Base-by-base conservation (phyloP, 768 basidiomycete species). In the Boletus tomentosulus region DNA sequence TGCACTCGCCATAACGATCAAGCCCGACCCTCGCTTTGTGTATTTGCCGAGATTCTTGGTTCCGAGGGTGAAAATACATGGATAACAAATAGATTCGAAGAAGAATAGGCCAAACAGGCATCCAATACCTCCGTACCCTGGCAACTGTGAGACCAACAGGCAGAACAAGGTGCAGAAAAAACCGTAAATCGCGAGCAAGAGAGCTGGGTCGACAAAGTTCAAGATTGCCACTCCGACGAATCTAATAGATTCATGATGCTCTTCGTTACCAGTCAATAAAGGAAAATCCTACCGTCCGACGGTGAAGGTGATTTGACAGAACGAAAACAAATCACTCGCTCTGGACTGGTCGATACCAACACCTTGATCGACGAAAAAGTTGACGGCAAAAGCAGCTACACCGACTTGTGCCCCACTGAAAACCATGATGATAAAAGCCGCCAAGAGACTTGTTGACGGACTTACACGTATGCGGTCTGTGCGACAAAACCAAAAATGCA, bases 31-130 rank as follows among this genome's bases (percentile, higher is more conserved):
- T 50, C 69, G 69, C 65, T 84, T 85, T 6, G 83, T 83, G 62
- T 84, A 73, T 38, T 73, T 71, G 28, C 84, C 84, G 33, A 85
- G 69, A 60, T 82, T 81, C 72, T 84, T 83, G 47, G 84, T 85
- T 8, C 76, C 83, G 35, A 85, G 73, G 3, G 83, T 85, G 71
- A 85, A 85, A 54, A 85, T 82, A 56, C 79, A 81, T 71, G 84
- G 83, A 58, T 85, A 85, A 60, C 85, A 87, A 55, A 88, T 87
- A 30, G 84, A 86, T 68, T 87, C 86, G 65, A 86, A 86, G 75
- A 84, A 86, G 76, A 87, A 86, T 51, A 88, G 69, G 51, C 74
- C 64, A 62, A 85, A 87, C 34, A 88, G 65, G 69, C 79, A 84
- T 10, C 74, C 80, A 39, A 89, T 70, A 33, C 81, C 87, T 5